Evolutionary conservation across 2,329 filamentous ascomycete species (phyloP), one percentile per base, ranked within the genome.

Genomic region (Alternaria atra): DNA sequence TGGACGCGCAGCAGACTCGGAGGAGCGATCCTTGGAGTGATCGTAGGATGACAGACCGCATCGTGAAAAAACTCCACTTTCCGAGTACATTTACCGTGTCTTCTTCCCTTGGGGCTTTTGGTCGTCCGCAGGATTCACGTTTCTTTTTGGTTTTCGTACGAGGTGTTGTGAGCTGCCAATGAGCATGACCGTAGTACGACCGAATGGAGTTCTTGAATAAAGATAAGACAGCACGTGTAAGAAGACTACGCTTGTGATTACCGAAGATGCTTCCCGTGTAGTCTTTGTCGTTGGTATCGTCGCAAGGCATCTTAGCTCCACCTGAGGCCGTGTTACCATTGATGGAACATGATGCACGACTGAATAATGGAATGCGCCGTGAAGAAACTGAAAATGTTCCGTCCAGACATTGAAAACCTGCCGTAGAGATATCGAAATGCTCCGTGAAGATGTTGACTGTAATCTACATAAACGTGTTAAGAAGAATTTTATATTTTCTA

Each of bases 81-180:
- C 37, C 23, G 32, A 10, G 25, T 54, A 48, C 10, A 60, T 34
- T 56, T 63, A 63, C 60, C 57, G 60, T 42, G 10, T 46, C 42
- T 57, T 39, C 37, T 51, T 62, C 39, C 60, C 54, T 39, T 61
- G 12, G 54, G 23, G 25, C 12, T 29, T 32, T 20, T 42, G 10
- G 27, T 17, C 48, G 29, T 51, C 23, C 17, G n/a, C 25, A 43
- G 44, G 15, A 34, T 56, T 39, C 34, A 10, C 32, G 5, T 48
- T 13, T 43, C 32, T 30, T 37, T 34, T 30, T 47, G 20, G 13
- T 15, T 10, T 34, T 43, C 35, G 51, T 50, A 50, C 29, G 35
- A 55, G 43, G 12, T 27, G 3, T n/a, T 1, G 20, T 10, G 32
- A n/a, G 23, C 32, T 35, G 30, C 25, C 40, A 54, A 46, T 55